phyloP scores from a whole-genome alignment of 768 basidiomycete species.

The Tricholoma sp. region DNA sequence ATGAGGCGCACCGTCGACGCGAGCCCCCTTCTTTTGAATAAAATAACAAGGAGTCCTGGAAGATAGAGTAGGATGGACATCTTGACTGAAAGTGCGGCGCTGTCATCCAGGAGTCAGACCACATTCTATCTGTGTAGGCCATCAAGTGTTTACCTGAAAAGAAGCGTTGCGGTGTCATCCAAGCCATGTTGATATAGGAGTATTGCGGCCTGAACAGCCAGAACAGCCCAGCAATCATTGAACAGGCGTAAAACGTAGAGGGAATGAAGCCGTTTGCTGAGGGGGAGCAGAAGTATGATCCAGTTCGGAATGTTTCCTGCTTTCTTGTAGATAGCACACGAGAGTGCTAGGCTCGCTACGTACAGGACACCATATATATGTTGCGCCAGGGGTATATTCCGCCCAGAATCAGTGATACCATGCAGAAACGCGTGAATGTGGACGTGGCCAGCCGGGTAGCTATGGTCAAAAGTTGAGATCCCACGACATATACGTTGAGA shows the following conservation, averaged over 20 bases:
- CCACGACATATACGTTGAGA: slow-evolving; percentile 2
- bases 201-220: slow-evolving; percentile 63
- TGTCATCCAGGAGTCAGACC: slow-evolving; percentile 22
- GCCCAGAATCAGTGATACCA: slow-evolving; percentile 55
- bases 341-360: slow-evolving; percentile 54
- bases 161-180: slow-evolving; percentile 57
- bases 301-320: slow-evolving; percentile 66
- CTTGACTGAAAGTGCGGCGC: slow-evolving; percentile 84
- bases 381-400: slow-evolving; percentile 61
- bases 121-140: not conserved
- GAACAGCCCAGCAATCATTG: slow-evolving; percentile 88
- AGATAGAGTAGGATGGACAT: slow-evolving; percentile 92
- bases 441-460: slow-evolving; percentile 94
- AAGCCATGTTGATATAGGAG: slow-evolving; percentile 55
- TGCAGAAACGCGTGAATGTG: slow-evolving; percentile 75
- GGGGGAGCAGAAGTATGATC: slow-evolving; percentile 62
- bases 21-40: slow-evolving; percentile 71
- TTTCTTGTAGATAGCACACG: slow-evolving; percentile 63
- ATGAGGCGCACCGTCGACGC: slow-evolving; percentile 46
- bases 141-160: slow-evolving; percentile 61
- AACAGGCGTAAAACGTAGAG: slow-evolving; percentile 89
- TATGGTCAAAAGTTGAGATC: slow-evolving; percentile 23
- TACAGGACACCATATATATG: slow-evolving; percentile 78
- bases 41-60: slow-evolving; percentile 79
- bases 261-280: slow-evolving; percentile 93